A percentile compares a stretch with the other conserved stretches of the same genome.
These are phyloP conservation scores for Blumeria graminis DNA, from an alignment of 2,329 filamentous ascomycete genomes.

Conservation along the genomic window DNA sequence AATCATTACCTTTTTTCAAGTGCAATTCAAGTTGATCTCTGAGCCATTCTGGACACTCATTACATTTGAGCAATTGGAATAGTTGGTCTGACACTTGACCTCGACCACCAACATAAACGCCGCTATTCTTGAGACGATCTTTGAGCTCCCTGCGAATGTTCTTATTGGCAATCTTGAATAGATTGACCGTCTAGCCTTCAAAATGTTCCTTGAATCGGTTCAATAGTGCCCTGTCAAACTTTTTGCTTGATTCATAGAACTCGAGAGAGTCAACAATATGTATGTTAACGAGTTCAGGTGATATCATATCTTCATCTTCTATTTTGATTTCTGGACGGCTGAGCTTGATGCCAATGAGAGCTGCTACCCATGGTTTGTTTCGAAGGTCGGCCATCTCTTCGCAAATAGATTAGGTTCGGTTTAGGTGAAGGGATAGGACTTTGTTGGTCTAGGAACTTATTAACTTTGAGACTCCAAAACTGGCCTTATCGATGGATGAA, in stretches of 20 bases:
- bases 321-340: background rate
- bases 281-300: background rate
- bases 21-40: background rate
- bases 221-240: background rate
- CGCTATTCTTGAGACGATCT: background rate
- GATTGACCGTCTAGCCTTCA: background rate
- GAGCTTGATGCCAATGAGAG: background rate
- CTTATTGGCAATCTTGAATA: conserved; percentile 1
- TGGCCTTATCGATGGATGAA: no score
- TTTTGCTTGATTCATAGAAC: no score
- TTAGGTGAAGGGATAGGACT: no score
- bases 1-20: background rate
- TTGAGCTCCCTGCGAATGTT: background rate
- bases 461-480: no score
- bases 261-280: background rate
- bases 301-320: background rate
- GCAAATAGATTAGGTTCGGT: no score
- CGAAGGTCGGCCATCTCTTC: background rate
- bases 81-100: no score
- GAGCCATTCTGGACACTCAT: background rate
- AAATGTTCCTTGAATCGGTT: background rate
- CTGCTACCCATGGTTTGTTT: background rate
- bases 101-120: background rate
- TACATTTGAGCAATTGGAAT: background rate
- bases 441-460: no score